Evolutionary conservation across 2,329 filamentous ascomycete genomes (phyloP), one percentile per base, ranked within the genome.

Genomic region (Aureobasidium pullulans): DNA sequence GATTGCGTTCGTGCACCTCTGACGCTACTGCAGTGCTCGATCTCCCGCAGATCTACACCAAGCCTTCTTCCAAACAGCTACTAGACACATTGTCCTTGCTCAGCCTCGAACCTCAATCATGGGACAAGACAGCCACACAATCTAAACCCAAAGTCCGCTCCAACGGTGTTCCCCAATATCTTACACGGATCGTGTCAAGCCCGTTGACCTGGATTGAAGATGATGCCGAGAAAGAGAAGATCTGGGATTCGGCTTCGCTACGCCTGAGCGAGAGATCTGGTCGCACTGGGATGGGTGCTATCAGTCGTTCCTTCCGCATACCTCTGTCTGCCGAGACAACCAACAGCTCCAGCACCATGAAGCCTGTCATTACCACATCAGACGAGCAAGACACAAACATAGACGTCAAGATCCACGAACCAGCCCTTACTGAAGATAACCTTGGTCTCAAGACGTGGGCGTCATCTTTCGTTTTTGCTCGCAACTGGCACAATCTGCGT

Each of bases 361-460:
- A 58, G 42, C 43, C 54, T 13, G 59, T 53, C 36, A 60, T 61
- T n/a, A 54, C 54, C n/a, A 37, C 49, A 8, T 61, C 62, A 36
- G 13, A 64, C 49, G 62, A 61, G 39, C 42, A 64, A 62, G 59
- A 57, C 29, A 56, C 28, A 1, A 5, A 48, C 7, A 80, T 91
- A 65, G 80, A 86, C 47, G 77, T 99, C 53, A 80, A 81, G 37
- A 84, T 99, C 40, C 82, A 90, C 60, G 94, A 99, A 70, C 94
- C 94, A 1, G 86, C 91, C 0, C 78, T 97, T 59, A 96, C 90
- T 0, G 88, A 88, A 6, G 93, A 96, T 72, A 88, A 89, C 61
- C 79, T 97, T 16, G 94, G 94, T 1, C 81, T 95, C 71, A 97
- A 99, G 73, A 99, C 94, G 0, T 97, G 94, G 94, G 90, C 89